phyloP scores from a whole-genome alignment of 2,329 filamentous ascomycete genomes.

The Colletotrichum acutatum region DNA sequence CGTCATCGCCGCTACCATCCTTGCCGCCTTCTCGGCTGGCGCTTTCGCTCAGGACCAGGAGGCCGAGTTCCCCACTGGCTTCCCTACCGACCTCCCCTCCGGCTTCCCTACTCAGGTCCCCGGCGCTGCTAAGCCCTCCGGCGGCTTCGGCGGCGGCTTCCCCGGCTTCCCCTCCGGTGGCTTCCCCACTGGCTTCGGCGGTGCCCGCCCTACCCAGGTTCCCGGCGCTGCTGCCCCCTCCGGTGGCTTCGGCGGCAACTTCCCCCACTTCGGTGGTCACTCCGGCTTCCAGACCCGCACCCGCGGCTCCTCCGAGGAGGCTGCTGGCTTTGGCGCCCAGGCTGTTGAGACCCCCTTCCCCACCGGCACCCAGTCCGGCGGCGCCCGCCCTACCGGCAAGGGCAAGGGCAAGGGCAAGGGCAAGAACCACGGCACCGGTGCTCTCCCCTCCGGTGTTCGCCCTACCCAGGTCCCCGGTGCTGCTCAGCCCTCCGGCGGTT shows the following conservation, averaged over 20 bases:
- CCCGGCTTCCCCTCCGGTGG: constrained; percentile 13
- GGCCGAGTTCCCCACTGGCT: constrained; percentile 17
- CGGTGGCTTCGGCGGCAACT: constrained; percentile 11
- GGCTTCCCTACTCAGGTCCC: constrained; percentile 19
- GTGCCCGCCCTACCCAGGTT: constrained; percentile 3
- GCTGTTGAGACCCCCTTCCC: constrained; percentile 19
- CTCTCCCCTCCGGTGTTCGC: constrained; percentile 20
- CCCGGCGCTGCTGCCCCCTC: constrained; percentile 14
- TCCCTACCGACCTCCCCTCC: neutral
- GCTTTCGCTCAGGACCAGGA: constrained; percentile 18
- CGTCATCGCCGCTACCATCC: constrained; percentile 26
- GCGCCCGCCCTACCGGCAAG: constrained; percentile 18
- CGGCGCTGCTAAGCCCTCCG: constrained; percentile 25
- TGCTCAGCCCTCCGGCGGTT: constrained; percentile 25
- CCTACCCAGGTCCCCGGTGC: constrained; percentile 29
- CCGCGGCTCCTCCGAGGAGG: constrained; percentile 1
- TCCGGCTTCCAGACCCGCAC: constrained; percentile 28
- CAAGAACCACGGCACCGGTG: constrained; percentile 30
- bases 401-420: constrained; percentile 13
- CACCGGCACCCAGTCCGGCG: constrained; percentile 1
- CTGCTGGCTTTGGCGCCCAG: neutral
- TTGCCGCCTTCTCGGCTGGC: constrained; percentile 29
- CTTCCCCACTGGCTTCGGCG: neutral
- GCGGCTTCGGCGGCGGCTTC: constrained; percentile 18
- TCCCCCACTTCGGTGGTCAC: constrained; percentile 21